phyloP scores from a whole-genome alignment of 1,284 basidiomycete species.

The Trametes polyzona region DNA sequence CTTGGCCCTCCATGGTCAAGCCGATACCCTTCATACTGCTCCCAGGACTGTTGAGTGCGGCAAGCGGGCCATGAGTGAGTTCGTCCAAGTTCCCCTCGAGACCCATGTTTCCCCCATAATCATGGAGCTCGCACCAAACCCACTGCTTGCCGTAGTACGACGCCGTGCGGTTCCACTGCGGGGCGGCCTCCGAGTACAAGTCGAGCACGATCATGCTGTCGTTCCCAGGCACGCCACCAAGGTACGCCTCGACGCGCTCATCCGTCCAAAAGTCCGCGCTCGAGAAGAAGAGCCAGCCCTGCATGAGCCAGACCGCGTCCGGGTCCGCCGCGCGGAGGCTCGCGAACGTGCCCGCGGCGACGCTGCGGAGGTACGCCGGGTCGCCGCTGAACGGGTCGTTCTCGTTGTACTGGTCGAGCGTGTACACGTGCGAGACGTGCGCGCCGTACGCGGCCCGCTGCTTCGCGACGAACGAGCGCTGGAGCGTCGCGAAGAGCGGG shows the following conservation, averaged over 20 bases:
- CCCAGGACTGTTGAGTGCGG: conserved; percentile 36
- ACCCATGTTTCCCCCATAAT: conserved; percentile 48
- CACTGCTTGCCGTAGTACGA: conserved; percentile 48
- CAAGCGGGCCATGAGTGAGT: conserved; percentile 38
- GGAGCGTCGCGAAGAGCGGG: conserved; percentile 41
- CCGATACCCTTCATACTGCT: conserved; percentile 46
- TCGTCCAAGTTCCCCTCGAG: conserved; percentile 45
- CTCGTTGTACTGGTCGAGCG: conserved; percentile 52
- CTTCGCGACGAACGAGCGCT: conserved; percentile 46
- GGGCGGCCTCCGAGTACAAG: conserved; percentile 45
- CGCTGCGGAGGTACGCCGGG: conserved; percentile 39
- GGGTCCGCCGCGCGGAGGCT: conserved; percentile 45
- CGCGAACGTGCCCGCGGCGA: conserved; percentile 40
- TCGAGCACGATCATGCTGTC: conserved; percentile 49
- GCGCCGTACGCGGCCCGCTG: conserved; percentile 44
- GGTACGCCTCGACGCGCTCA: conserved; percentile 44
- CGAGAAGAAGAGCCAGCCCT: conserved; percentile 49
- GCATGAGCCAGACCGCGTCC: conserved; percentile 48
- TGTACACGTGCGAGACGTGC: conserved; percentile 46
- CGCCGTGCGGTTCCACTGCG: conserved; percentile 46
- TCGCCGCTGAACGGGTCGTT: conserved; percentile 44
- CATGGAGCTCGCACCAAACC: conserved; percentile 50
- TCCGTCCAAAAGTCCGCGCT: conserved; percentile 43
- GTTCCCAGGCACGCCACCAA: conserved; percentile 41
- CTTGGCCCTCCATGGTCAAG: conserved; percentile 47